phyloP scores from a whole-genome alignment of 768 basidiomycete species.

The Boletus sensibilis region DNA sequence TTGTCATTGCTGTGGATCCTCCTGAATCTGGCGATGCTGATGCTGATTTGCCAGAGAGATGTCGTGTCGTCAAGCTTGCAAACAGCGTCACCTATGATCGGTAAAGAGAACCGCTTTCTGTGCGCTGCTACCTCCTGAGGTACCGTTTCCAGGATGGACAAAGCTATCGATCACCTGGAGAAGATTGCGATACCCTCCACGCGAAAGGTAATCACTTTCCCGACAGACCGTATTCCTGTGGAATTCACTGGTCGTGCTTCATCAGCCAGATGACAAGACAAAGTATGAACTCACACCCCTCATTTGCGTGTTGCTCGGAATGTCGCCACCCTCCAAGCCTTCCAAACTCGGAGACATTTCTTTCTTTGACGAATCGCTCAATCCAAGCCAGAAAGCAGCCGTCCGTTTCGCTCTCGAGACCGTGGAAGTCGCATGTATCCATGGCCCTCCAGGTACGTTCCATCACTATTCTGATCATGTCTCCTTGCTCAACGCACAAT shows the following conservation, averaged over 20 bases:
- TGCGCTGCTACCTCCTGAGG: not conserved
- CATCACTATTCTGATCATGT: not conserved
- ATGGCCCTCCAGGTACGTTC: conserved; percentile 86
- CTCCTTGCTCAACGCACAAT: not conserved
- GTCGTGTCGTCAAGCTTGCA: conserved; percentile 83
- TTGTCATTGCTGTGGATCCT: conserved; percentile 76
- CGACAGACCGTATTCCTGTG: not conserved
- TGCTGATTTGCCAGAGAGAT: conserved; percentile 80
- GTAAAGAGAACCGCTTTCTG: conserved; percentile 31
- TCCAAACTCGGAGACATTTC: conserved; percentile 41
- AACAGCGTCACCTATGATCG: conserved; percentile 92
- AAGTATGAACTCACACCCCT: conserved; percentile 49
- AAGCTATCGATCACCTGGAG: conserved; percentile 68
- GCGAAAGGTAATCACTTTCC: conserved; percentile 19
- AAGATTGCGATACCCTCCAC: conserved; percentile 35
- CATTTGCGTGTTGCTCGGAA: conserved; percentile 69
- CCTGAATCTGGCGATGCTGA: conserved; percentile 60
- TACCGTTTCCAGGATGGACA: conserved; percentile 70
- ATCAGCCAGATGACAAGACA: conserved; percentile 41
- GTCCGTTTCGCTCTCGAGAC: conserved; percentile 80
- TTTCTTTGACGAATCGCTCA: conserved; percentile 77
- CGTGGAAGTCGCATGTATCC: conserved; percentile 85
- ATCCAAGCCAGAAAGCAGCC: conserved; percentile 81
- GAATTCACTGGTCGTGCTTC: not conserved
- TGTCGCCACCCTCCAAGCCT: conserved; percentile 46